Evolutionary conservation across 139 green algal species (phyloP).

Genomic region (Ettlia oleoabundans): DNA sequence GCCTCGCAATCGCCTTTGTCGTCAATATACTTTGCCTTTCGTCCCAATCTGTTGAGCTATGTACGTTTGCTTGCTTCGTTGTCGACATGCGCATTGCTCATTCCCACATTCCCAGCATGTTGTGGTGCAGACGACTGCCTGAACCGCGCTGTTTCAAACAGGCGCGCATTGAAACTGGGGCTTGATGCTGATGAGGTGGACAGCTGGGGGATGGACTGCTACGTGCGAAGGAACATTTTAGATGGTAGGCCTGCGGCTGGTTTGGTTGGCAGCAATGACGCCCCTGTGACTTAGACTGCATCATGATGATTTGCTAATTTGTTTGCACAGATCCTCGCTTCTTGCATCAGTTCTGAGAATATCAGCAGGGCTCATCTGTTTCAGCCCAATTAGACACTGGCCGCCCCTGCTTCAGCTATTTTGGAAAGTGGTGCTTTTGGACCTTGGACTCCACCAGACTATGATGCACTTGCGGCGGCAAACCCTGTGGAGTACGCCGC

Average conservation of each 20-base stretch:
- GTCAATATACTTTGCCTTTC: too few relatives aligned
- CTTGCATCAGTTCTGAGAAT: too few relatives aligned
- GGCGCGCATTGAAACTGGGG: conserved; percentile 55
- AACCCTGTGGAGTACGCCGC: conserved; percentile 10
- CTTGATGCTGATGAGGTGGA: conserved; percentile 77
- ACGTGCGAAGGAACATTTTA: conserved; percentile 80
- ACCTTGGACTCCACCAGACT: conserved; percentile 40
- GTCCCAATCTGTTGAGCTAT: too few relatives aligned
- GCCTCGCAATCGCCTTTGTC: too few relatives aligned
- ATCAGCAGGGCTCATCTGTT: too few relatives aligned
- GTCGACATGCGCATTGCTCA: too few relatives aligned
- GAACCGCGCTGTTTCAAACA: conserved; percentile 51
- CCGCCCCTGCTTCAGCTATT: conserved; percentile 41
- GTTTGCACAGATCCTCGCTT: too few relatives aligned
- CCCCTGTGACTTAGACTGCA: neutral
- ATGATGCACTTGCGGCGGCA: conserved; percentile 1
- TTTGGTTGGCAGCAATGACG: too few relatives aligned
- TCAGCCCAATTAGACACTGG: too few relatives aligned
- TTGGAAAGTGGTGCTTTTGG: conserved; percentile 61
- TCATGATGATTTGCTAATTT: too few relatives aligned
- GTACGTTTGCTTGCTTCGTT: too few relatives aligned
- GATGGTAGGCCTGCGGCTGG: too few relatives aligned
- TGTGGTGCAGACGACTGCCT: conserved; percentile 36
- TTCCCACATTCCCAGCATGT: neutral
- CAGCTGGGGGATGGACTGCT: conserved; percentile 89